Evolutionary conservation across 2,329 filamentous ascomycete species (phyloP), one percentile per base, ranked within the genome.

Genomic region (Nemania diffusa): DNA sequence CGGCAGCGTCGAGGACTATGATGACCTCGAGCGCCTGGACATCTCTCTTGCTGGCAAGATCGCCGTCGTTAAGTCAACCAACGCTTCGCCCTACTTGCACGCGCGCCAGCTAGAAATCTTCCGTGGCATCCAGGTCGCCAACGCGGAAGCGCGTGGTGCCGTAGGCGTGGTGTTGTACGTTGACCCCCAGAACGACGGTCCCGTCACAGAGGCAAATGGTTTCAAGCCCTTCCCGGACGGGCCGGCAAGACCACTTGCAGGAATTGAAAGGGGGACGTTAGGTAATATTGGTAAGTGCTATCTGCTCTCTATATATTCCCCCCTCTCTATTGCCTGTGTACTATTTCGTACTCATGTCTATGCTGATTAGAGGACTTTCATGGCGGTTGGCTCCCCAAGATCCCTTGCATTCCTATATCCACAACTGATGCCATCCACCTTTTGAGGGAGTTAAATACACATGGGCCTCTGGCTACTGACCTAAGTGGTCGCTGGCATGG

Each of bases 281-380:
- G 59, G 59, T 48, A 62, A 62, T 55, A 42, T 55, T n/a, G 59
- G 59, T 62, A 62, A 42, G 59, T 59, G n/a, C n/a, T n/a, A n/a
- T n/a, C n/a, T n/a, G n/a, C n/a, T n/a, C n/a, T n/a, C n/a, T n/a
- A n/a, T n/a, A n/a, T n/a, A n/a, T n/a, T n/a, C n/a, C n/a, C n/a
- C n/a, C n/a, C n/a, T n/a, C n/a, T n/a, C n/a, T n/a, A n/a, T n/a
- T n/a, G n/a, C n/a, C n/a, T n/a, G n/a, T n/a, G n/a, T n/a, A n/a
- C n/a, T n/a, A n/a, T n/a, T n/a, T n/a, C n/a, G n/a, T n/a, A n/a
- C n/a, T n/a, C n/a, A n/a, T n/a, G n/a, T n/a, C n/a, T n/a, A n/a
- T 22, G 11, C 48, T n/a, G n/a, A n/a, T n/a, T n/a, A 62, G 59
- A 62, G 46, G 59, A 62, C 32, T 17, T 55, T 15, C n/a, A 55